Evolutionary conservation across 257 asterid species (phyloP).

Genomic region (Oldenlandia corymbosa): DNA sequence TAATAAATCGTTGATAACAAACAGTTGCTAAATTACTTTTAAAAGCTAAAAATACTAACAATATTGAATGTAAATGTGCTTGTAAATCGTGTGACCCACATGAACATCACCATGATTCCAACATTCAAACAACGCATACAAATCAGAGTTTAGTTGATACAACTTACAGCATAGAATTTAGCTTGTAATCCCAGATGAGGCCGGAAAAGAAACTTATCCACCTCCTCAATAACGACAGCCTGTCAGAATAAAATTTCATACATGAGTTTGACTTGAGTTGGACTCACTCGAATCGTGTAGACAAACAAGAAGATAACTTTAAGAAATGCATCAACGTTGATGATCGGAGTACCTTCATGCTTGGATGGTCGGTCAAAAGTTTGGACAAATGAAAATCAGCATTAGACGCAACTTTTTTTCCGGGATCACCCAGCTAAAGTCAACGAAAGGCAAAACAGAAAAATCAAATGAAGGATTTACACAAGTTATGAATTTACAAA

Average conservation of each 20-base stretch:
- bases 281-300: too few species aligned
- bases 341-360: constrained; percentile 70
- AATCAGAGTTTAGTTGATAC: background rate
- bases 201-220: constrained; percentile 89
- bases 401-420: constrained; percentile 89
- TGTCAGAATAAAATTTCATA: constrained; percentile 27
- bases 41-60: background rate
- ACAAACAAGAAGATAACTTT: background rate
- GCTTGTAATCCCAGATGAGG: constrained; percentile 88
- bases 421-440: constrained; percentile 89
- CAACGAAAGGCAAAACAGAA: constrained; percentile 25
- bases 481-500: background rate
- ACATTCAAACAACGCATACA: background rate
- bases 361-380: constrained; percentile 87
- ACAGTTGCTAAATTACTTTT: background rate
- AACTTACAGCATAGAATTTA: constrained; percentile 83
- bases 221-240: constrained; percentile 91
- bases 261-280: constrained; percentile 6
- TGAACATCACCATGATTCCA: background rate
- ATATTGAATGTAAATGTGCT: background rate
- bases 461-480: constrained; percentile 8
- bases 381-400: constrained; percentile 90
- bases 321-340: background rate
- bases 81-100: background rate
- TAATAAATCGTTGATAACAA: background rate